Conservation (phyloP, 2,329 filamentous ascomycete genomes). For the Fusarium transvaalense region DNA sequence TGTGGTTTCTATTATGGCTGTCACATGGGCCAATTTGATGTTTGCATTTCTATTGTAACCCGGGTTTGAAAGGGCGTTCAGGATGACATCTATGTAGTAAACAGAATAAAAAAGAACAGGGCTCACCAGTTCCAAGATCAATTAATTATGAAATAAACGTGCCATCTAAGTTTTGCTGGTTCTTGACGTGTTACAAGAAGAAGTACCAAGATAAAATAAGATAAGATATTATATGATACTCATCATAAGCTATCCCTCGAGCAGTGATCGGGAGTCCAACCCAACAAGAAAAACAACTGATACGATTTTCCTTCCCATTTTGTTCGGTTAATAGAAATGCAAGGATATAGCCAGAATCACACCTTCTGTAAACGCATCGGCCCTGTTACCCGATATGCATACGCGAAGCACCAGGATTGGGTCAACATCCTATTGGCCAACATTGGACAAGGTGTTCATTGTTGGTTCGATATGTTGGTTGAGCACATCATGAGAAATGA, state of each 20-base stretch:
- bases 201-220: too few relatives aligned
- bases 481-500: background rate
- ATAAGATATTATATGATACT: too few relatives aligned
- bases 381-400: background rate
- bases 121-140: accelerated
- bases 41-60: background rate
- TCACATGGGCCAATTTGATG: background rate
- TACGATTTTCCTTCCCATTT: too few relatives aligned
- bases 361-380: background rate
- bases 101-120: background rate
- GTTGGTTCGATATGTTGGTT: conserved; percentile 5
- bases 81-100: accelerated
- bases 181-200: too few relatives aligned
- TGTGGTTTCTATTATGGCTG: background rate
- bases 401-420: background rate
- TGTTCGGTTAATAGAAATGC: background rate
- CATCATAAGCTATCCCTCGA: too few relatives aligned
- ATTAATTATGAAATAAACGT: background rate
- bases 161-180: too few relatives aligned
- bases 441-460: background rate
- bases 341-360: background rate
- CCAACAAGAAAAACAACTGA: too few relatives aligned
- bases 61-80: accelerated
- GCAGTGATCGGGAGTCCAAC: too few relatives aligned
- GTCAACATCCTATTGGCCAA: background rate